phyloP scores from a whole-genome alignment of 192 early-diverging fungal genomes.

The Coemansia sp. region DNA sequence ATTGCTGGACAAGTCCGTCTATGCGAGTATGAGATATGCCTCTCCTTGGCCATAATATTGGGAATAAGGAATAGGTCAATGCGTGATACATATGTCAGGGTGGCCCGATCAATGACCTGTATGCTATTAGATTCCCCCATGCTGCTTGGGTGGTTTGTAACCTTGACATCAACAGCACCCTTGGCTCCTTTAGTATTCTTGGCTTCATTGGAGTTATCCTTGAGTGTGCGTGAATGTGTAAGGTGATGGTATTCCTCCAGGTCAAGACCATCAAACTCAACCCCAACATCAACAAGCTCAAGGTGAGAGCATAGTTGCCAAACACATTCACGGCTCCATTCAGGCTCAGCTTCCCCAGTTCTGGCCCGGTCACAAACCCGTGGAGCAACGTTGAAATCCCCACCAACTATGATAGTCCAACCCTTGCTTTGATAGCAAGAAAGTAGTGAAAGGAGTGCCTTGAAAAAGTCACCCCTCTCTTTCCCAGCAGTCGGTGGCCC shows the following conservation, averaged over 20 bases:
- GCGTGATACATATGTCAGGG: not conserved
- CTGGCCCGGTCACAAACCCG: not conserved
- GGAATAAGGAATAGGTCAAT: not conserved
- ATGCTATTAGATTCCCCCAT: not conserved
- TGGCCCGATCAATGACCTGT: not conserved
- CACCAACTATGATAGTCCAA: not conserved
- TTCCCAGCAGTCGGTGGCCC: not conserved
- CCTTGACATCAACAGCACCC: not conserved
- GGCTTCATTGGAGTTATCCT: no score
- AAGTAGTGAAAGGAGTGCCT: not conserved
- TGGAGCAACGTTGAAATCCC: not conserved
- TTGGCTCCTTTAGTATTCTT: not conserved
- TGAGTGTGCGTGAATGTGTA: no score
- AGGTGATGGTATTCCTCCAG: no score
- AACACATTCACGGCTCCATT: not conserved
- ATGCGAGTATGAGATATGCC: not conserved
- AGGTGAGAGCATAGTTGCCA: not conserved
- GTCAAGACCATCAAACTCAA: no score
- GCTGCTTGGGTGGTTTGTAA: no score
- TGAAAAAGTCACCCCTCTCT: not conserved
- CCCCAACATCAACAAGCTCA: not conserved
- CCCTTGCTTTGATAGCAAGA: not conserved
- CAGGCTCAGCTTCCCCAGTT: not conserved
- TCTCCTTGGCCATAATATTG: not conserved
- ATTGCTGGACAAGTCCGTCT: no score